Evolutionary conservation across 2,329 filamentous ascomycete species (phyloP).

Genomic region (Cytospora paraplurivora): DNA sequence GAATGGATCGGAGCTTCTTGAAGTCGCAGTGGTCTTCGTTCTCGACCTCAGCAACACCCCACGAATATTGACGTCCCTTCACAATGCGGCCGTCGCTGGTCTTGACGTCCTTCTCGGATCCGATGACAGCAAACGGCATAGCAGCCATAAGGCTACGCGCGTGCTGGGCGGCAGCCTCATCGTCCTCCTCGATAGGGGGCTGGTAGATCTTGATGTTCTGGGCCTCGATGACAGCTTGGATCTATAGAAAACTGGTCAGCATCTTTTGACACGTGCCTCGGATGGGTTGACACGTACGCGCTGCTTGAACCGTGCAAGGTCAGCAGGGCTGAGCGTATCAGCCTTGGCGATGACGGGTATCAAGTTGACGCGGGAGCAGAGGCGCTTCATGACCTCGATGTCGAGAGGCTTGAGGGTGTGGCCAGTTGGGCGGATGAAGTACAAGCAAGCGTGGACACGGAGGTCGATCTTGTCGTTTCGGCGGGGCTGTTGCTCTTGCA

Average conservation of each 20-base stretch:
- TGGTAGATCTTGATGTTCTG: conserved; percentile 99
- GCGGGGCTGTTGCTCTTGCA: conserved; percentile 98
- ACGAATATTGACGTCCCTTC: conserved; percentile 98
- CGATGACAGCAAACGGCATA: conserved; percentile 98
- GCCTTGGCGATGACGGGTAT: conserved; percentile 99
- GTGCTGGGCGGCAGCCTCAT: conserved; percentile 93
- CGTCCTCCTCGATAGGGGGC: conserved; percentile 95
- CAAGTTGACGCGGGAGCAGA: conserved; percentile 96
- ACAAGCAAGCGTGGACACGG: conserved; percentile 95
- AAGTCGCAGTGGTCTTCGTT: conserved; percentile 99
- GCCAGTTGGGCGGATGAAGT: conserved; percentile 98
- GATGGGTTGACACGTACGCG: conserved; percentile 59
- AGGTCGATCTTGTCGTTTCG: conserved; percentile 99
- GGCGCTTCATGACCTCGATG: conserved; percentile 99
- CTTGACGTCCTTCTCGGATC: conserved; percentile 99
- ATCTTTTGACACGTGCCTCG: neutral
- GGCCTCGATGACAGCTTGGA: conserved; percentile 92
- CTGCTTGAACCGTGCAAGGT: conserved; percentile 92
- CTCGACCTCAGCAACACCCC: conserved; percentile 99
- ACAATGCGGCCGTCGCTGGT: conserved; percentile 93
- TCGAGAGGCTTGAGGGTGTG: conserved; percentile 98
- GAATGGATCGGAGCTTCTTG: conserved; percentile 98
- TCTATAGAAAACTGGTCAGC: conserved; percentile 57
- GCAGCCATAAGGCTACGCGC: conserved; percentile 92
- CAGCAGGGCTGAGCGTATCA: conserved; percentile 90